These are phyloP conservation scores for Xylaria hypoxylon DNA, from an alignment of 2,329 filamentous ascomycete species.

Conservation along the genomic window DNA sequence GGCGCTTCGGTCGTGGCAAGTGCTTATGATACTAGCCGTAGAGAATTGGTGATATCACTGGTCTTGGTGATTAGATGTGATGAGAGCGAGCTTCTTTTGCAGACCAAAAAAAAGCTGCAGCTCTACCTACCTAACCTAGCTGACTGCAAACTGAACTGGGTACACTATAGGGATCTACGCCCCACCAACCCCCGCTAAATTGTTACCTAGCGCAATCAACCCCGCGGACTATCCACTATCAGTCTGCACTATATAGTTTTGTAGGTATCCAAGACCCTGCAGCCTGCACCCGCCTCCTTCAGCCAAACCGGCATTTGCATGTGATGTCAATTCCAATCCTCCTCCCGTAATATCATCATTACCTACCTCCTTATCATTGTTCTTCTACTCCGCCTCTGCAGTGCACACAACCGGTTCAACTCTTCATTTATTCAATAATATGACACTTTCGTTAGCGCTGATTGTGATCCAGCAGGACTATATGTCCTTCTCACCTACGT, in stretches of 20 bases:
- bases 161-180: not conserved
- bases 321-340: constrained; percentile 29
- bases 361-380: not conserved
- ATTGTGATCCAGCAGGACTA: not conserved
- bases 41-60: constrained; percentile 11
- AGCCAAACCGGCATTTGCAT: constrained; percentile 25
- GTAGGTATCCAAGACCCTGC: constrained; percentile 6
- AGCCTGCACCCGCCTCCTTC: not conserved
- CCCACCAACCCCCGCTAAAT: constrained; percentile 24
- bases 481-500: constrained; percentile 32
- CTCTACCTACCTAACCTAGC: not conserved
- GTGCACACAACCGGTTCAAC: not conserved
- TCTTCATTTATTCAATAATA: not conserved
- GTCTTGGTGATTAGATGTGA: not conserved
- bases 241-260: not conserved
- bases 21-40: not conserved
- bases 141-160: not conserved
- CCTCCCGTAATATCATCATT: not conserved
- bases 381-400: not conserved
- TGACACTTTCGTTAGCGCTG: not conserved
- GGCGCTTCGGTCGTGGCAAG: not conserved
- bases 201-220: constrained; percentile 11
- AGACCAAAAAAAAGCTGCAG: constrained; percentile 31
- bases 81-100: constrained; percentile 18
- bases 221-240: constrained; percentile 27